These are phyloP conservation scores for Lachancea fermentati DNA, from an alignment of 805 yeast species.

Conservation along the genomic window DNA sequence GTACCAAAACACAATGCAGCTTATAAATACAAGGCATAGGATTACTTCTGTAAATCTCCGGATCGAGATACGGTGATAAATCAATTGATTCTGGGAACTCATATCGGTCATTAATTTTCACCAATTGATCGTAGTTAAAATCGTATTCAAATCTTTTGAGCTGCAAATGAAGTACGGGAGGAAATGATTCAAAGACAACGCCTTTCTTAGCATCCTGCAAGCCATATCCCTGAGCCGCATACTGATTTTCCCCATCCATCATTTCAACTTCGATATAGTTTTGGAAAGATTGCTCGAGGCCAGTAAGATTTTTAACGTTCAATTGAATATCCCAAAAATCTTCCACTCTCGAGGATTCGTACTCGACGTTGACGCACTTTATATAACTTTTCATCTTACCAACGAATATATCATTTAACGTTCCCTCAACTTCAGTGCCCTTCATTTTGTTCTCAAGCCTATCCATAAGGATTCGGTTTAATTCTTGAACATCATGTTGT, in stretches of 20 bases:
- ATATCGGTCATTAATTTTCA: constrained; percentile 86
- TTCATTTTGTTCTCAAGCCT: constrained; percentile 86
- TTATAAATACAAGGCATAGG: constrained; percentile 46
- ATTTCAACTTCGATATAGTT: constrained; percentile 86
- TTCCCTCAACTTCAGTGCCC: constrained; percentile 72
- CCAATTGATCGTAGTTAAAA: constrained; percentile 79
- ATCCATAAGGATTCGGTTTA: constrained; percentile 94
- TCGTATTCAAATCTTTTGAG: constrained; percentile 93
- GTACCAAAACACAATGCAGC: constrained; percentile 91
- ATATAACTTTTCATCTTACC: constrained; percentile 96
- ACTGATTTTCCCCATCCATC: constrained; percentile 91
- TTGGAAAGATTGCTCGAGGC: constrained; percentile 68
- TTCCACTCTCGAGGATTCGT: constrained; percentile 85
- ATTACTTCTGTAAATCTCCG: constrained; percentile 32
- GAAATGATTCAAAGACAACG: constrained; percentile 83
- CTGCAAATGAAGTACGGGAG: constrained; percentile 90
- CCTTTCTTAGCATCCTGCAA: constrained; percentile 96
- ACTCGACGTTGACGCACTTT: constrained; percentile 87
- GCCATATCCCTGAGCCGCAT: constrained; percentile 85
- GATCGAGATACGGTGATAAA: constrained; percentile 70
- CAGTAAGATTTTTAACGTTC: constrained; percentile 78
- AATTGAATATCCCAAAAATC: constrained; percentile 98
- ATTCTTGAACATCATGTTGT: constrained; percentile 97
- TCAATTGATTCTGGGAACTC: constrained; percentile 85
- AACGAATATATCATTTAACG: constrained; percentile 77